Evolutionary conservation across 2,329 filamentous ascomycete genomes (phyloP).

Genomic region (Orbilia blumenaviensis): DNA sequence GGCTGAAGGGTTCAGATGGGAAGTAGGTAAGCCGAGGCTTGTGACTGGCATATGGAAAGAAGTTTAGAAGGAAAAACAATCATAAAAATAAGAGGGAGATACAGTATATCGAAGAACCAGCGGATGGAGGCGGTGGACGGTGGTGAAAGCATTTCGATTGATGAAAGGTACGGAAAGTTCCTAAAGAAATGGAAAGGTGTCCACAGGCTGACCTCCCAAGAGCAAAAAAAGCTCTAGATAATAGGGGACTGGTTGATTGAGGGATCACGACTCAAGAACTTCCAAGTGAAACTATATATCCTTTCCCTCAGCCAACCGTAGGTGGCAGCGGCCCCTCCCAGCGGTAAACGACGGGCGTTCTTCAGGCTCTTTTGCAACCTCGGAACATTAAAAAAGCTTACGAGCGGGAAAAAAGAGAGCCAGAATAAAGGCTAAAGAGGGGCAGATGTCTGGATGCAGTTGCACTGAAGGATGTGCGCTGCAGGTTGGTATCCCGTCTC

Average conservation of each 20-base stretch:
- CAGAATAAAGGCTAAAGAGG: conserved; percentile 15
- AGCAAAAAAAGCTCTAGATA: not conserved
- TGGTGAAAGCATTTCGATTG: not conserved
- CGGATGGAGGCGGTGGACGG: not conserved
- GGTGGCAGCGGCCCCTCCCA: not conserved
- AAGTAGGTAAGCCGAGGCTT: no score
- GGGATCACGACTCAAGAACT: conserved; percentile 4
- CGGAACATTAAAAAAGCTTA: conserved; percentile 11
- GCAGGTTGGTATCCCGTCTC: not conserved
- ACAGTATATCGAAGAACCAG: not conserved
- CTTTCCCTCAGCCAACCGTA: not conserved
- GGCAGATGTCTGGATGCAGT: not conserved
- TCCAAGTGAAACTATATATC: conserved; percentile 32
- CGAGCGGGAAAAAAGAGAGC: conserved; percentile 3
- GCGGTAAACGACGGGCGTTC: not conserved
- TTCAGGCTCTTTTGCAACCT: conserved; percentile 14
- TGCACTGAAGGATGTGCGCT: not conserved
- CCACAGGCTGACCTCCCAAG: not conserved
- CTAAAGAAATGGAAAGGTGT: not conserved
- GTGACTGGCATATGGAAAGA: no score
- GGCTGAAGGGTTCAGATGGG: not conserved
- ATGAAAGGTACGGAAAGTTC: not conserved
- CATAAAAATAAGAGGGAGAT: not conserved
- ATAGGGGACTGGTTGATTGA: not conserved
- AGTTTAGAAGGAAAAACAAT: not conserved